Evolutionary conservation across 805 yeast species (phyloP).

Genomic region (Candida coquimbonensis): DNA sequence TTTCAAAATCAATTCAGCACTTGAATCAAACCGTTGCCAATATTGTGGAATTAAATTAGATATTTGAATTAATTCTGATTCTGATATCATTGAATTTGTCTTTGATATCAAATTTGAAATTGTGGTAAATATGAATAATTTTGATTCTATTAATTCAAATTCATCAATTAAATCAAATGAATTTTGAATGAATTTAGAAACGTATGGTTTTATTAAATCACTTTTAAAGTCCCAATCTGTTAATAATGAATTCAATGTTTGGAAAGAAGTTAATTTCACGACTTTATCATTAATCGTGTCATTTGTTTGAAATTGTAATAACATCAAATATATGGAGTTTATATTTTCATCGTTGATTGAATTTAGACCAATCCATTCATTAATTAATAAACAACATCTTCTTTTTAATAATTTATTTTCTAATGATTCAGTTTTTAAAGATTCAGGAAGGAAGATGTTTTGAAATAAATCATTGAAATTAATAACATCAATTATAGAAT

Average conservation of each 20-base stretch:
- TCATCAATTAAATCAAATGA: slow-evolving; percentile 43
- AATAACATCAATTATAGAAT: slow-evolving; percentile 55
- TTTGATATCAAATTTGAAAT: slow-evolving; percentile 56
- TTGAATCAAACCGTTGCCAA: slow-evolving; percentile 58
- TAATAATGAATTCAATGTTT: slow-evolving; percentile 58
- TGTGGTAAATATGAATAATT: slow-evolving; percentile 63
- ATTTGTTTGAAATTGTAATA: slow-evolving; percentile 42
- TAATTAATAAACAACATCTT: slow-evolving; percentile 66
- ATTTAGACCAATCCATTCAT: slow-evolving; percentile 71
- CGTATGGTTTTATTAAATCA: slow-evolving; percentile 56
- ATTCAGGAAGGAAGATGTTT: slow-evolving; percentile 62
- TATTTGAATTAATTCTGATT: slow-evolving; percentile 42
- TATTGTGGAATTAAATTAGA: slow-evolving; percentile 57
- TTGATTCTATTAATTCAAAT: slow-evolving; percentile 63
- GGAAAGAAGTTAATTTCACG: slow-evolving; percentile 70
- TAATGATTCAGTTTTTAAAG: slow-evolving; percentile 32
- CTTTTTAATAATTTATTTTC: slow-evolving; percentile 63
- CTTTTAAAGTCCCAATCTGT: slow-evolving; percentile 87
- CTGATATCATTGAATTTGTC: slow-evolving; percentile 56
- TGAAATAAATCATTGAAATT: slow-evolving; percentile 60
- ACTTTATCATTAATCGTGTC: slow-evolving; percentile 61
- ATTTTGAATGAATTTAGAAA: slow-evolving; percentile 43
- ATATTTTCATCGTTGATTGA: slow-evolving; percentile 51
- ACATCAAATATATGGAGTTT: slow-evolving; percentile 49
- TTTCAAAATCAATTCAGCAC: slow-evolving; percentile 38